phyloP scores from a whole-genome alignment of 805 yeast genomes.

The Naumovozyma castellii region DNA sequence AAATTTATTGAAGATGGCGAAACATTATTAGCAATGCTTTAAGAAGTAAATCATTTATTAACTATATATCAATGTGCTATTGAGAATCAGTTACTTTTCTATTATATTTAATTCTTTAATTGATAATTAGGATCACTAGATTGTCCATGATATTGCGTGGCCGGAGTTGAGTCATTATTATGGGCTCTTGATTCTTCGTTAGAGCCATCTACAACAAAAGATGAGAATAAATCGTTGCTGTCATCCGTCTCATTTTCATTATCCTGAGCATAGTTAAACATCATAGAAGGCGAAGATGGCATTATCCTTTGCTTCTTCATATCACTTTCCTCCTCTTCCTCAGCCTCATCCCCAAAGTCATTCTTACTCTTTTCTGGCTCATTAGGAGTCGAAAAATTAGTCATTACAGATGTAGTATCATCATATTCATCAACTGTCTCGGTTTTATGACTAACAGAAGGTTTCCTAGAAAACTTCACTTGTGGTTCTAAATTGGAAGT shows the following conservation, averaged over 20 bases:
- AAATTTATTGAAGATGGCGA: too few species aligned
- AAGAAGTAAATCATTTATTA: too few species aligned
- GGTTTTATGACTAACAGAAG: too few species aligned
- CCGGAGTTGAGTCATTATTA: constrained; percentile 21
- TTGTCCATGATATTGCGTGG: constrained; percentile 10
- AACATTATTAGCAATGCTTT: too few species aligned
- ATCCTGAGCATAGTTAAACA: constrained; percentile 18
- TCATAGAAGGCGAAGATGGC: constrained; percentile 28
- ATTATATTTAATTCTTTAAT: too few species aligned
- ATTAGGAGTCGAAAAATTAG: constrained; percentile 6
- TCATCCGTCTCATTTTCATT: constrained; percentile 8
- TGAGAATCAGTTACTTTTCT: too few species aligned
- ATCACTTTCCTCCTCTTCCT: constrained; percentile 17
- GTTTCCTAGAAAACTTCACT: too few species aligned
- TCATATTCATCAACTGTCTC: constrained; percentile 1
- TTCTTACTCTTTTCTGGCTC: constrained; percentile 3
- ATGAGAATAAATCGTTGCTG: constrained; percentile 19
- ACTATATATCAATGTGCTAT: too few species aligned
- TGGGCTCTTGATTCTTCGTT: constrained; percentile 5
- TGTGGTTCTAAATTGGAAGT: too few species aligned
- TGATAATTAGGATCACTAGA: not conserved
- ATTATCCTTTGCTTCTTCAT: constrained; percentile 21
- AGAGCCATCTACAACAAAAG: constrained; percentile 12
- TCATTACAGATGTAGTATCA: constrained; percentile 7
- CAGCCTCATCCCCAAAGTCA: constrained; percentile 7